Base-by-base conservation (phyloP, 345 rosid species). In the Mercurialis annua region DNA sequence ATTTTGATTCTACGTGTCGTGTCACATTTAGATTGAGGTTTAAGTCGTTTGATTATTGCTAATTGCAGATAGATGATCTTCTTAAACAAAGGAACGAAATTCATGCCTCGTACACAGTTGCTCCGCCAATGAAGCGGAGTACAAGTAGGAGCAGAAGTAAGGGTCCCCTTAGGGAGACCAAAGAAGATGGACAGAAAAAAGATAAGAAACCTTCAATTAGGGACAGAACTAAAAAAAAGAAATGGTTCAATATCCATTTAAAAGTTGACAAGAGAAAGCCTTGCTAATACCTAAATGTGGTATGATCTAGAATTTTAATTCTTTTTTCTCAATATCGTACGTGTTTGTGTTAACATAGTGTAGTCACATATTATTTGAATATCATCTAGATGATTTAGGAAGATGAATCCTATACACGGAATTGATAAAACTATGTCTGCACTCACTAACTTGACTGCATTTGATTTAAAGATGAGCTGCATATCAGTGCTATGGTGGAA, bases 181-280 rank as follows among this genome's bases (percentile, higher is more conserved):
- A 73, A 78, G 90, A 88, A 75, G 91, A 84, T 23, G 82, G 72
- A n/a, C 74, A 83, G 62, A 47, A 73, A 59, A 88, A 75, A 80
- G 96, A 88, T 12, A 85, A 74, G 83, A 86, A 84, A 76, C 56
- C 82, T 77, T 69, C 86, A 49, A 52, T 52, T 17, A 76, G 81
- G 65, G 92, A 89, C 54, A 77, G 81, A 78, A 40, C 78, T 10
- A 89, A 79, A 92, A 94, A 84, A 77, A 94, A 87, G 85, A 91
- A 68, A 81, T 95, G 98, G 99, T 92, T 76, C 78, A 89, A 87
- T 68, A 76, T 92, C 76, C 92, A 80, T 60, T 66, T 87, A 77
- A 92, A 92, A 79, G 87, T 86, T 62, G 90, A 88, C 82, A 92
- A 90, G 87, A 84, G 91, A 83, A 95, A 95, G 78, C 85, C 92